Conservation (phyloP, 148 eudicot species). For the Mesembryanthemum crystallinum region DNA sequence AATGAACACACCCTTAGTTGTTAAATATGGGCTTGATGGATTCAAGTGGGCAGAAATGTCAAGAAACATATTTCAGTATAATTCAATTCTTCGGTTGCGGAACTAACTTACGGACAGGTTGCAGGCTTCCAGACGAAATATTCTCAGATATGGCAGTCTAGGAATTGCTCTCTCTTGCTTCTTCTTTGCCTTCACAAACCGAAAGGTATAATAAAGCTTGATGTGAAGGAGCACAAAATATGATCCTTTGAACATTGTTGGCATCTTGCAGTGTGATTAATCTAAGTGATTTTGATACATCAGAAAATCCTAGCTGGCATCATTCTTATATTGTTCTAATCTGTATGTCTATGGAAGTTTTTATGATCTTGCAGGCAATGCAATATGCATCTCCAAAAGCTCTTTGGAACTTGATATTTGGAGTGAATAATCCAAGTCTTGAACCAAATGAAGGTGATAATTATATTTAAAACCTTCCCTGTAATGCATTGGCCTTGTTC, state of each 20-base stretch:
- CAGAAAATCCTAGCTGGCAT: neutral
- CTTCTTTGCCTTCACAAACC: constrained; percentile 57
- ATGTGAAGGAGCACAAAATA: neutral
- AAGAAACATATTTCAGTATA: constrained; percentile 2
- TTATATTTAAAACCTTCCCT: neutral
- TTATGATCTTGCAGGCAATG: constrained; percentile 79
- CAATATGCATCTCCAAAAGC: constrained; percentile 98
- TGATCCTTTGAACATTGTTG: neutral
- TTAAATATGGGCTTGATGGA: neutral
- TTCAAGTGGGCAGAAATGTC: neutral
- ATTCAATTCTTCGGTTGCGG: constrained; percentile 28
- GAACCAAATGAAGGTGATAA: constrained; percentile 53
- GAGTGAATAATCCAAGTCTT: constrained; percentile 56
- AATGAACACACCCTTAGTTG: too few species aligned
- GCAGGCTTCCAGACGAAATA: constrained; percentile 83
- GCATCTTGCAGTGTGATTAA: constrained; percentile 6
- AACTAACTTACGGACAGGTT: constrained; percentile 69
- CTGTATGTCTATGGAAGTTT: constrained; percentile 43
- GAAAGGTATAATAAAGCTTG: constrained; percentile 58
- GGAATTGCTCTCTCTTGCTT: constrained; percentile 75
- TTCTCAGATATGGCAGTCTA: constrained; percentile 88
- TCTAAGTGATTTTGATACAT: constrained; percentile 1
- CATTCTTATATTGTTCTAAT: constrained; percentile 23
- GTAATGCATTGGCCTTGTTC: neutral
- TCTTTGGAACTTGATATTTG: constrained; percentile 77